These are phyloP conservation scores for Oldenlandia corymbosa DNA, from an alignment of 257 asterid species.

Conservation along the genomic window DNA sequence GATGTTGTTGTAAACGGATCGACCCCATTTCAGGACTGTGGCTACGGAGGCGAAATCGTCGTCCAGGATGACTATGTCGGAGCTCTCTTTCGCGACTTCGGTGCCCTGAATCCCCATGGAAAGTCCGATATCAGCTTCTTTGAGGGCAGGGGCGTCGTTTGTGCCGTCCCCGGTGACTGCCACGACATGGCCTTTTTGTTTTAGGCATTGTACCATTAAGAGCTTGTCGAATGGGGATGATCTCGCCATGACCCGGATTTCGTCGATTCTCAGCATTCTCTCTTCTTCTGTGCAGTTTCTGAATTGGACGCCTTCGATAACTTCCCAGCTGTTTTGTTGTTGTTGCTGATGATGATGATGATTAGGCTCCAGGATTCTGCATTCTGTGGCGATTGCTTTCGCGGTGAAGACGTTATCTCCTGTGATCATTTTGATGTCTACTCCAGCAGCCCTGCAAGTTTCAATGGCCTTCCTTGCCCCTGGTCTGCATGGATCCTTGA, in stretches of 20 bases:
- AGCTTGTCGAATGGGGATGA: constrained; percentile 21
- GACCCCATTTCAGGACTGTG: constrained; percentile 35
- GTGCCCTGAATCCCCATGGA: constrained; percentile 37
- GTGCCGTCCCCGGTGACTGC: constrained; percentile 40
- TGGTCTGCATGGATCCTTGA: constrained; percentile 21
- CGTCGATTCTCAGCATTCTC: constrained; percentile 16
- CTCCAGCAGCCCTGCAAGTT: constrained; percentile 14
- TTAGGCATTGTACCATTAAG: constrained; percentile 20
- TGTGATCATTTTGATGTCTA: constrained; percentile 21
- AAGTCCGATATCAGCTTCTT: constrained; percentile 33
- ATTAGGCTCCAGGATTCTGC: constrained; percentile 14
- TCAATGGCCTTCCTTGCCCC: constrained; percentile 17
- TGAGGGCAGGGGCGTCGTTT: constrained; percentile 32
- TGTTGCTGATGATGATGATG: too few species aligned
- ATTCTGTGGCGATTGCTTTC: constrained; percentile 22
- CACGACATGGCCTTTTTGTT: constrained; percentile 24
- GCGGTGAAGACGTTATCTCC: constrained; percentile 26
- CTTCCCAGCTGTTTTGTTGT: background rate
- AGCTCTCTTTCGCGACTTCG: constrained; percentile 37
- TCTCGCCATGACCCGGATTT: constrained; percentile 21
- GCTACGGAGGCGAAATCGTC: constrained; percentile 34
- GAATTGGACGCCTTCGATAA: constrained; percentile 19
- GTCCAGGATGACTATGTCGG: constrained; percentile 32
- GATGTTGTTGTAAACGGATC: constrained; percentile 35
- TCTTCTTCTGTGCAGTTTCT: constrained; percentile 12